phyloP scores from a whole-genome alignment of 2,329 filamentous ascomycete species.

The Ascocoryne sarcoides region DNA sequence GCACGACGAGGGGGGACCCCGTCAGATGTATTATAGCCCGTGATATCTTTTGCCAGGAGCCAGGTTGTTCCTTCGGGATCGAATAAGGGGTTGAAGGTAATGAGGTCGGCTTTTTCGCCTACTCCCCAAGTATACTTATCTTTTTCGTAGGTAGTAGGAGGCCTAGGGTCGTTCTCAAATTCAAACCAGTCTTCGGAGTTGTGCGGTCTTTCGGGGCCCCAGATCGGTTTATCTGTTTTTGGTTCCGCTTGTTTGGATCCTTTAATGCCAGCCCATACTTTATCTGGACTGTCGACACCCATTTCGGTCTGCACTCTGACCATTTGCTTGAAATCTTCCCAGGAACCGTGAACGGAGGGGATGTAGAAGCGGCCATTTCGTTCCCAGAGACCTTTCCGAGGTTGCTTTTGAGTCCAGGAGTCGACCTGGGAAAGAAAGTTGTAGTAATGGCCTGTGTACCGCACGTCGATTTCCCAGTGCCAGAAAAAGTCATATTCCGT shows the following conservation, averaged over 20 bases:
- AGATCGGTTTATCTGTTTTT: conserved; percentile 57
- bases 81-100: conserved; percentile 87
- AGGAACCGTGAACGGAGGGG: conserved; percentile 65
- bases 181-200: conserved; percentile 64
- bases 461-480: conserved; percentile 93
- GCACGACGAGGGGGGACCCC: conserved; percentile 64
- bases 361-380: conserved; percentile 71
- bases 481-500: conserved; percentile 87
- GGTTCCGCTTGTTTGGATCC: conserved; percentile 27
- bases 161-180: conserved; percentile 61
- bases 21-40: conserved; percentile 64
- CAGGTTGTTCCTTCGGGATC: conserved; percentile 82
- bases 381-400: conserved; percentile 74
- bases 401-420: conserved; percentile 62
- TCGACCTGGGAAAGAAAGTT: conserved; percentile 62
- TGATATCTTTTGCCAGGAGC: conserved; percentile 74
- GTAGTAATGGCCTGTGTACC: conserved; percentile 83
- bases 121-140: conserved; percentile 83
- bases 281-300: conserved; percentile 55
- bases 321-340: conserved; percentile 74
- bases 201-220: conserved; percentile 70
- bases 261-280: conserved; percentile 50
- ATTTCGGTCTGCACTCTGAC: conserved; percentile 67
- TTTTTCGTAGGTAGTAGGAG: conserved; percentile 64
- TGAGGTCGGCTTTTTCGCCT: conserved; percentile 82